Conservation (phyloP, 2,329 filamentous ascomycete genomes). For the Xylaria sp. region DNA sequence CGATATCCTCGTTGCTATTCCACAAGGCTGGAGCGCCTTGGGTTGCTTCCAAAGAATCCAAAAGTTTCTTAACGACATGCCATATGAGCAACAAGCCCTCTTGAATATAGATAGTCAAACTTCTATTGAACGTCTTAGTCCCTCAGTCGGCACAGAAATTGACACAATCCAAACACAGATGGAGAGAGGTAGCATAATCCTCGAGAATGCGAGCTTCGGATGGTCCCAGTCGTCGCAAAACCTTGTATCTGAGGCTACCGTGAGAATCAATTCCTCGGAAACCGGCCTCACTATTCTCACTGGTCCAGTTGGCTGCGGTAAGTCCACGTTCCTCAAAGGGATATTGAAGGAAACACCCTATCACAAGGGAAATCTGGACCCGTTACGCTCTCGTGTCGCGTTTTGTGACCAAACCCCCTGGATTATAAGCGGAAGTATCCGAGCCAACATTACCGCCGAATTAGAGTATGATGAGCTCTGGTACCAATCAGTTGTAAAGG, state of each 20-base stretch:
- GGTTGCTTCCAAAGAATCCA: slow-evolving; percentile 32
- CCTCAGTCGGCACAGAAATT: not conserved
- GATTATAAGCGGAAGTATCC: slow-evolving; percentile 51
- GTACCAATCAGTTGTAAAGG: slow-evolving; percentile 43
- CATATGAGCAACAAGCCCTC: not conserved
- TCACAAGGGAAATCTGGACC: not conserved
- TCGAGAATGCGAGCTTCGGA: slow-evolving; percentile 31
- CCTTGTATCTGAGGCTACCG: slow-evolving; percentile 20
- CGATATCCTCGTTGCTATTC: slow-evolving; percentile 24
- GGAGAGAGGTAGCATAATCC: not conserved
- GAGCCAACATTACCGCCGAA: slow-evolving; percentile 47
- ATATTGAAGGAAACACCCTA: slow-evolving; percentile 27
- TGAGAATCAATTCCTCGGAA: slow-evolving; percentile 21
- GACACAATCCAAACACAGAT: not conserved
- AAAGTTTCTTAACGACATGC: slow-evolving; percentile 20
- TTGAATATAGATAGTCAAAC: not conserved
- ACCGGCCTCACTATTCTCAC: slow-evolving; percentile 26
- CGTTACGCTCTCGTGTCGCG: slow-evolving; percentile 16
- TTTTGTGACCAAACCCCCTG: slow-evolving; percentile 43
- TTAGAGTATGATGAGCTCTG: slow-evolving; percentile 46
- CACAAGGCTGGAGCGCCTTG: slow-evolving; percentile 29
- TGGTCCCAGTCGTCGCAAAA: slow-evolving; percentile 28
- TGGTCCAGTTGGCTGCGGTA: slow-evolving; percentile 32
- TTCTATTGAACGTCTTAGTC: not conserved
- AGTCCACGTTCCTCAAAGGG: slow-evolving; percentile 33